Base-by-base conservation (phyloP, 1,139 yeast genomes). In the Kodamaea alishanica region DNA sequence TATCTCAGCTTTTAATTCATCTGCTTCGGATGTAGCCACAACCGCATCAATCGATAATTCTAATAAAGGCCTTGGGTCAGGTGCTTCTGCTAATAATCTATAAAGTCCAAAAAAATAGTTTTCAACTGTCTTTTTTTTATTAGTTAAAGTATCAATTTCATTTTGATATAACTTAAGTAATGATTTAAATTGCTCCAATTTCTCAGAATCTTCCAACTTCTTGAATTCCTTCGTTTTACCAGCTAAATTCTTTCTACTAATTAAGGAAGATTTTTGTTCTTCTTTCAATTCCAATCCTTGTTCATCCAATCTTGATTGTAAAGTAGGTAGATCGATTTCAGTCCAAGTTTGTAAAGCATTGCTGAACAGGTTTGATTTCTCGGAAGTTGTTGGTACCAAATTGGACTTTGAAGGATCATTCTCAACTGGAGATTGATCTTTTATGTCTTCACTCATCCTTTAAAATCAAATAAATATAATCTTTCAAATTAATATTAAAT, bases 51-150 rank as follows among this genome's bases (percentile, higher is more conserved):
- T 61, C 3, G 94, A 79, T 28, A 78, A 74, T 51, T 85, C 88
- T 41, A 90, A 65, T 34, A 90, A 62, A 2, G 96, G 95, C 44
- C 75, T 76, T 3, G 97, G 97, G 61, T 92, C 97, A 0, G 97
- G 97, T 0, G 95, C 92, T 55, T 90, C 96, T 2, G 89, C 87
- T 9, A 92, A 65, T 23, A 78, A 67, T 42, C 89, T 70, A 64
- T 90, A 90, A 24, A 87, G 68, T 20, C 81, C 81, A 60, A 89
- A 77, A 54, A 92, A 84, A 34, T 80, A 72, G 28, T 73, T 70
- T 55, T 92, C 97, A 1, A 86, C 80, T 35, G 63, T 70, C 55
- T 89, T 88, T 46, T 87, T 80, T 50, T 92, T 79, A 50, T 77
- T 79, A 3, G 97, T 87, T 47, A 92, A 68, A 32, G 72, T 67